Base-by-base conservation (phyloP, 306 rosid genomes). In the Medicago lupulina region DNA sequence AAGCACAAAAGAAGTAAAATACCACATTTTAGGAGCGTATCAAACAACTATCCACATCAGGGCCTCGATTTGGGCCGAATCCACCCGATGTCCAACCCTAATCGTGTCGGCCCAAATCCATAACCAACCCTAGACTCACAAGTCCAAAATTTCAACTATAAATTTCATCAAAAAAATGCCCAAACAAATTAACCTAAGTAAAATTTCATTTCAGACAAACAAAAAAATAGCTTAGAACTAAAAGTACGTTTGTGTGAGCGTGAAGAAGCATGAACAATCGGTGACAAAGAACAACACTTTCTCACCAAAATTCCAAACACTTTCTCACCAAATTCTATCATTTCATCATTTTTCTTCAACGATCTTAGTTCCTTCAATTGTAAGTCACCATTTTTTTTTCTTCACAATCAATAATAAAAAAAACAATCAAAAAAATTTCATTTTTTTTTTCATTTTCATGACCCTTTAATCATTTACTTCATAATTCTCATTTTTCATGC, bases 241-340 rank as follows among this genome's bases (percentile, higher is more conserved):
- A 59, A 78, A 34, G 81, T 70, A 47, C 25, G 76, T 77, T 49
- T 21, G 74, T 76, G 57, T 51, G 80, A 65, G 58, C 59, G 55
- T 55, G 49, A 67, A 40, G 25, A 38, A 9, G 50, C 50, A 41
- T 31, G 28, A 68, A 8, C 13, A 46, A 55, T 41, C 67, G 28
- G 1, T 19, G 59, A 12, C 65, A 7, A 55, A 57, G 40, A 3
- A 28, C 4, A 28, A 28, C 31, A 28, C 31, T 28, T 28, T 28
- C 31, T 28, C 31, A 28, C 47, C 41, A 6, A 23, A 54, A 7
- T 55, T 39, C 54, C 38, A 11, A 39, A 55, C 73, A 47, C 21
- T 11, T 36, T 21, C n/a, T 53, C 67, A 7, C 1, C 23, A 28
- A 7, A 79, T 5, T 64, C 43, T n/a, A 7, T 64, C 43, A 7